A percentile compares a stretch with the other conserved stretches of the same genome.
Evolutionary conservation across 805 yeast species (phyloP).

Genomic region (Saturnispora kantuleensis): DNA sequence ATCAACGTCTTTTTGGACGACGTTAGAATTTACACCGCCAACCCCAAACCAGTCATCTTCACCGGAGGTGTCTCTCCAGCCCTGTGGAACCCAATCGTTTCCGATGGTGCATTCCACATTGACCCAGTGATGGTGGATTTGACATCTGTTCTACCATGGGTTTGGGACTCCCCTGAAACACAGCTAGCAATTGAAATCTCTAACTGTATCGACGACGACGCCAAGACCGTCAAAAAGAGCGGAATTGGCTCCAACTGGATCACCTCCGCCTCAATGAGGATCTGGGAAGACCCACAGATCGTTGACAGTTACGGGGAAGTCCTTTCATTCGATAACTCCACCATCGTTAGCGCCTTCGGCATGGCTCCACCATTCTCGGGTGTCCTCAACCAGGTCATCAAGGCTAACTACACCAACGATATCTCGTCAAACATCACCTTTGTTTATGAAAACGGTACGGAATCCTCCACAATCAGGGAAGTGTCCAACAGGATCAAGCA

Average conservation of each 20-base stretch:
- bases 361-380: conserved; percentile 32
- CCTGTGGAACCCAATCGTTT: conserved; percentile 74
- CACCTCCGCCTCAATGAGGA: conserved; percentile 42
- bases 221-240: conserved; percentile 20
- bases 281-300: conserved; percentile 41
- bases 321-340: conserved; percentile 20
- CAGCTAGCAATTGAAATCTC: conserved; percentile 39
- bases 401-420: conserved; percentile 27
- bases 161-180: conserved; percentile 42
- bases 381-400: conserved; percentile 30
- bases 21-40: conserved; percentile 45
- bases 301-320: conserved; percentile 32
- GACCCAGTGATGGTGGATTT: conserved; percentile 62
- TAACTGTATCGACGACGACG: conserved; percentile 38
- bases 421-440: conserved; percentile 30
- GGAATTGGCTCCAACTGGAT: conserved; percentile 50
- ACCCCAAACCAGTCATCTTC: conserved; percentile 66
- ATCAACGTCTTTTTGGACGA: conserved; percentile 55
- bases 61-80: conserved; percentile 79
- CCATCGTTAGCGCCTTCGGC: conserved; percentile 25
- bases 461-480: conserved; percentile 24
- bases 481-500: conserved; percentile 25
- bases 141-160: conserved; percentile 56
- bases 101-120: conserved; percentile 63
- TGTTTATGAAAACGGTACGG: conserved; percentile 31